Evolutionary conservation across 1,284 basidiomycete genomes (phyloP).

Genomic region (Austropuccinia psidii): DNA sequence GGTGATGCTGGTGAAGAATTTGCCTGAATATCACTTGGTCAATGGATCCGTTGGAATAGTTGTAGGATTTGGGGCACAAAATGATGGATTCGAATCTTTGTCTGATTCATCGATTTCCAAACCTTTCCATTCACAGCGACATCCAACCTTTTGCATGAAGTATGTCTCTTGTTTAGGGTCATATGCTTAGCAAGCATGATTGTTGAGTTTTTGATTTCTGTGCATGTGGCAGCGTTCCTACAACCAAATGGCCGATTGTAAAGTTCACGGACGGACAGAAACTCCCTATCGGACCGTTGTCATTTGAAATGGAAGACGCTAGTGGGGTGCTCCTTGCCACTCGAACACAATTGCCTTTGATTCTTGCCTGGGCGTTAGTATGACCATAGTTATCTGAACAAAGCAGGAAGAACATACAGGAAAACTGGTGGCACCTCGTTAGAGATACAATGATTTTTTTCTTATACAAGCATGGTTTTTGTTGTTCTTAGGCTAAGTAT

Average conservation of each 20-base stretch:
- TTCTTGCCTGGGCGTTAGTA: slow-evolving; percentile 35
- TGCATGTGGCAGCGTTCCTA: too few species aligned
- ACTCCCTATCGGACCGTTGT: slow-evolving; percentile 40
- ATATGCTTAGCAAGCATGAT: not conserved
- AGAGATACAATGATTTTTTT: not conserved
- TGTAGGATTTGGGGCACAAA: slow-evolving; percentile 55
- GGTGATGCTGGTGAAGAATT: slow-evolving; percentile 68
- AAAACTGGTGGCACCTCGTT: too few species aligned
- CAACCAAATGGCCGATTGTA: slow-evolving; percentile 40
- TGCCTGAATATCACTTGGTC: slow-evolving; percentile 61
- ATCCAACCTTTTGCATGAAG: slow-evolving; percentile 19
- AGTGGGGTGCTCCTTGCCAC: slow-evolving; percentile 45
- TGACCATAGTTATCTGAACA: not conserved
- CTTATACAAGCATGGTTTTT: slow-evolving; percentile 62
- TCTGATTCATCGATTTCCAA: slow-evolving; percentile 16
- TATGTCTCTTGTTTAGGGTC: not conserved
- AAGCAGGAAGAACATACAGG: too few species aligned
- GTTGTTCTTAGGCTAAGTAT: slow-evolving; percentile 92
- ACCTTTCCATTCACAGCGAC: too few species aligned
- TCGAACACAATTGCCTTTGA: slow-evolving; percentile 22
- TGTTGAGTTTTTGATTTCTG: slow-evolving; percentile 41
- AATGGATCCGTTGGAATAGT: slow-evolving; percentile 75
- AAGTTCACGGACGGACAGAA: slow-evolving; percentile 44
- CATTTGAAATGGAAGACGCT: slow-evolving; percentile 45
- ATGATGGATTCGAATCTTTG: slow-evolving; percentile 43